Evolutionary conservation across 768 basidiomycete species (phyloP).

Genomic region (Dacryopinax spathularia): DNA sequence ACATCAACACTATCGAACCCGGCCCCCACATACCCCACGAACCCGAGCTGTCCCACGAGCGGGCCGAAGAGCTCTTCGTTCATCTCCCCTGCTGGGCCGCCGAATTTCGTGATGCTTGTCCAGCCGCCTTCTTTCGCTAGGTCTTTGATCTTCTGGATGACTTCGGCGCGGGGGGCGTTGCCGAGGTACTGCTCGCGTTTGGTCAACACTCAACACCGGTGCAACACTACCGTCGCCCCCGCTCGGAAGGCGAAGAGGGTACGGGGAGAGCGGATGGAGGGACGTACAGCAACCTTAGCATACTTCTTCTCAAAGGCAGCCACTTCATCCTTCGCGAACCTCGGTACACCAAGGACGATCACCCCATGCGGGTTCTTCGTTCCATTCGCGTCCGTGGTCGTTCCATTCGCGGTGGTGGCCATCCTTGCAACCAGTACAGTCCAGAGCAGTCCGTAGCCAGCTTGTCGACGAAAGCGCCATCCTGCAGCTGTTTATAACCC

Average conservation of each 20-base stretch:
- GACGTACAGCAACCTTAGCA: not conserved
- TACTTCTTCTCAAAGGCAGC: not conserved
- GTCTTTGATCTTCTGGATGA: not conserved
- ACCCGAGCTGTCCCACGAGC: not conserved
- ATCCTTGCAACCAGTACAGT: not conserved
- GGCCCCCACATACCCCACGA: constrained; percentile 18
- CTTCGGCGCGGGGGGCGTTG: not conserved
- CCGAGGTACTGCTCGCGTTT: not conserved
- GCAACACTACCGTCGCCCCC: too few species aligned
- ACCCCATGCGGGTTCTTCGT: not conserved
- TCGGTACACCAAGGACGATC: not conserved
- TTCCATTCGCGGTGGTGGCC: not conserved
- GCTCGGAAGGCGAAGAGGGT: too few species aligned
- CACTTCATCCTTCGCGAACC: not conserved
- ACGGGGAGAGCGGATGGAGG: not conserved
- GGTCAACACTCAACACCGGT: not conserved
- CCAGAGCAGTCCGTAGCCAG: too few species aligned
- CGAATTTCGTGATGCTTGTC: not conserved
- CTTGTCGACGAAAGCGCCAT: too few species aligned
- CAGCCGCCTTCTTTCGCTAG: not conserved
- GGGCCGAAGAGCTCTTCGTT: constrained; percentile 11
- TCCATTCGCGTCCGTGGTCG: not conserved
- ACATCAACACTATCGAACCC: constrained; percentile 26
- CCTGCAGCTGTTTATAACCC: too few species aligned
- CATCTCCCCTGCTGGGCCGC: constrained; percentile 2